These are phyloP conservation scores for Guyanaporus albipodus DNA, from an alignment of 768 basidiomycete genomes.

Conservation along the genomic window DNA sequence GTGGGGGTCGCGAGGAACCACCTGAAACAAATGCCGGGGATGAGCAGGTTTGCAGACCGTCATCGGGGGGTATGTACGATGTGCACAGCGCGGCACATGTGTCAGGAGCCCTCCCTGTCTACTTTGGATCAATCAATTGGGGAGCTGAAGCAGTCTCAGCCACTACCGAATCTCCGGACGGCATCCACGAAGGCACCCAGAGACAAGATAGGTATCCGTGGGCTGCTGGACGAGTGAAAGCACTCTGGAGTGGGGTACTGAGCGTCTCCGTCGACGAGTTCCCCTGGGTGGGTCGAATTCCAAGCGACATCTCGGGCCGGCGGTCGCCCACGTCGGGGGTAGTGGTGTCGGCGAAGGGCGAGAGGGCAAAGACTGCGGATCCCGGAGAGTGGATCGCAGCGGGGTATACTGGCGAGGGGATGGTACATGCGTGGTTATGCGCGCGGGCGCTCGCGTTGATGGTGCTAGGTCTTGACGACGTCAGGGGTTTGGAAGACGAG, in stretches of 20 bases:
- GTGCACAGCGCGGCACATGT: constrained; percentile 40
- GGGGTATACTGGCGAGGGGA: constrained; percentile 70
- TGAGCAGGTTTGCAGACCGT: constrained; percentile 21
- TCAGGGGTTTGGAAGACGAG: constrained; percentile 9
- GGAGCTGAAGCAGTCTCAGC: constrained; percentile 35
- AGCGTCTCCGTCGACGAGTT: constrained; percentile 55
- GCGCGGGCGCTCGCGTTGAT: constrained; percentile 56
- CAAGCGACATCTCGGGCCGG: constrained; percentile 44
- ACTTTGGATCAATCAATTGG: constrained; percentile 47
- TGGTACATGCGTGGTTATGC: constrained; percentile 67
- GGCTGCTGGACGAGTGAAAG: constrained; percentile 47
- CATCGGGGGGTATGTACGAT: constrained; percentile 29
- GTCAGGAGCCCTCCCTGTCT: constrained; percentile 47
- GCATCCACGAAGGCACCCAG: constrained; percentile 10
- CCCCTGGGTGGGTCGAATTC: constrained; percentile 72
- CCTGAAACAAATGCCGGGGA: background rate
- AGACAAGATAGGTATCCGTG: constrained; percentile 22
- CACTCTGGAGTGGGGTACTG: constrained; percentile 62
- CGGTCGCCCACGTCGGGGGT: constrained; percentile 10
- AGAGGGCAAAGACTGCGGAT: constrained; percentile 9
- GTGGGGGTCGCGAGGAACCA: constrained; percentile 48
- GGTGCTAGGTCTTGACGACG: constrained; percentile 44
- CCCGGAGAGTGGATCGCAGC: constrained; percentile 71
- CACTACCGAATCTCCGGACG: constrained; percentile 10
- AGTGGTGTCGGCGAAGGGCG: constrained; percentile 1